Conservation (phyloP, 2,329 filamentous ascomycete species). For the Nothophoma quercina region DNA sequence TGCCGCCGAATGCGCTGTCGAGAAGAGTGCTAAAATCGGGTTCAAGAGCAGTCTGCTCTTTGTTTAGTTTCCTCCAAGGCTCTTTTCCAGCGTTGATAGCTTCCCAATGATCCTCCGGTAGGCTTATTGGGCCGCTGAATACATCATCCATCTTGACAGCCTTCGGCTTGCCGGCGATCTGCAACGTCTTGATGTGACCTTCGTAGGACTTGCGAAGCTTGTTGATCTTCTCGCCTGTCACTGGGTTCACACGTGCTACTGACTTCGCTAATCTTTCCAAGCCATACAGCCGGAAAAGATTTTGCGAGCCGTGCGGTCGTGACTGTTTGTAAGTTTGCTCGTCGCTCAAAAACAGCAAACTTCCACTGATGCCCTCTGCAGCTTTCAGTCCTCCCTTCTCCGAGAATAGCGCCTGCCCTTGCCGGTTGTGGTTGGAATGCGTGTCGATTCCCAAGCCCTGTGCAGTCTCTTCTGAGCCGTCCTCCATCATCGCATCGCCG, state of each 20-base stretch:
- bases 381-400: conserved; percentile 37
- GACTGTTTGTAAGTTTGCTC: conserved; percentile 52
- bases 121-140: conserved; percentile 45
- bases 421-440: conserved; percentile 58
- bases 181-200: conserved; percentile 59
- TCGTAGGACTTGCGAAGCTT: conserved; percentile 66
- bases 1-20: conserved; percentile 50
- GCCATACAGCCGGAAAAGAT: conserved; percentile 67
- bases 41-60: conserved; percentile 36
- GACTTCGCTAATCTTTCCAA: conserved; percentile 63
- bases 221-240: conserved; percentile 71
- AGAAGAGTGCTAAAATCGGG: conserved; percentile 45
- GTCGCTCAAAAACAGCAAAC: conserved; percentile 46
- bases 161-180: conserved; percentile 59
- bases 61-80: conserved; percentile 41
- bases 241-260: conserved; percentile 66
- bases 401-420: conserved; percentile 39
- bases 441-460: conserved; percentile 47
- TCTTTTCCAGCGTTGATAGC: conserved; percentile 50
- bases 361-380: conserved; percentile 40
- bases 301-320: conserved; percentile 64
- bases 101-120: conserved; percentile 53
- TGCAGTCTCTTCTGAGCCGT: conserved; percentile 40
- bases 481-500: conserved; percentile 53
- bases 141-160: conserved; percentile 51